Evolutionary conservation across 2,329 filamentous ascomycete genomes (phyloP), one percentile per base, ranked within the genome.

Genomic region (Aspergillus transmontanensis): DNA sequence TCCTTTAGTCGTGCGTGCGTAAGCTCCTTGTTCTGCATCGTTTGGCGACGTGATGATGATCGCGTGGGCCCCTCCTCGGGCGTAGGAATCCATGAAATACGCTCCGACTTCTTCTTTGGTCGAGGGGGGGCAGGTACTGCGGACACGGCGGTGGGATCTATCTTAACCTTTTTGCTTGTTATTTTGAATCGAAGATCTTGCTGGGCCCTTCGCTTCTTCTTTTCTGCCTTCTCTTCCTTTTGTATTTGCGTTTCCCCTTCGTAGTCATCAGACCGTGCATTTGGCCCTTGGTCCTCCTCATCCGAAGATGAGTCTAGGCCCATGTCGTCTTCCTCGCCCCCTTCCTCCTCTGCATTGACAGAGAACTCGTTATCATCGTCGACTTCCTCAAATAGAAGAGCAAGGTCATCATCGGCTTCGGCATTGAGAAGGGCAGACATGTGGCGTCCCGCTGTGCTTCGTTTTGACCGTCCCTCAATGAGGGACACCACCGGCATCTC

Each of bases 181-280:
- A 80, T 80, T 45, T 82, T 77, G 21, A 83, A 72, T 39, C 86
- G 86, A 63, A 93, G 89, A 32, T 87, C 89, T 64, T 93, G 89
- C 71, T 91, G 88, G 1, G 90, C 87, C 73, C 94, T 96, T 68
- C 93, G 88, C 79, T 97, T 97, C 76, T 92, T 92, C 70, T 83
- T 86, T 70, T 90, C 90, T 63, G 86, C 87, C 69, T 88, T 89
- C 62, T 90, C 92, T 70, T 90, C 87, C 67, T 87, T 89, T 78
- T 95, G 89, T 60, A 99, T 78, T 78, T 96, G 93, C 71, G 89
- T 90, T 79, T 99, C 95, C 39, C 95, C 95, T 61, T 92, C 91
- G 5, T 95, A 77, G 48, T 96, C 92, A 68, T 95, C 87, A 23
- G 84, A 78, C 43, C 73, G 73, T 59, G 75, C 76, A 63, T 76